These are phyloP conservation scores for Nepenthes gracilis DNA, from an alignment of 148 eudicot genomes.

Conservation along the genomic window DNA sequence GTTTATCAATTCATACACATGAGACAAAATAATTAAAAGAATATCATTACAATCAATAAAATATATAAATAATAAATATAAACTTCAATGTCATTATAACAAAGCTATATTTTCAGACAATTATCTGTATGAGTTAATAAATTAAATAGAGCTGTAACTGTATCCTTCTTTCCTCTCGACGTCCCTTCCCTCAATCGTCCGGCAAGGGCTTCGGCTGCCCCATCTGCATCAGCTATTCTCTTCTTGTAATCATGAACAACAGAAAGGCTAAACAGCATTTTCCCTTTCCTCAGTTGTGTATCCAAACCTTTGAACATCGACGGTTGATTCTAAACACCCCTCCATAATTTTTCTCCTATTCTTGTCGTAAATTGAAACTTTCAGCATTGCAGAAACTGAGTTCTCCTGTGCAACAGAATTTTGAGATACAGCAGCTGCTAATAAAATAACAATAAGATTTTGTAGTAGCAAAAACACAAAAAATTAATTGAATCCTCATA, in stretches of 20 bases:
- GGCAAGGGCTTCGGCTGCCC: constrained; percentile 64
- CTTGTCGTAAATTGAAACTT: constrained; percentile 65
- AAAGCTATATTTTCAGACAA: constrained; percentile 9
- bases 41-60: no score
- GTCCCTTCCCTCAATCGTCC: constrained; percentile 50
- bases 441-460: no score
- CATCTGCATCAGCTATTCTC: constrained; percentile 46
- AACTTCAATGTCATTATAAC: no score
- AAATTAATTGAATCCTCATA: no score
- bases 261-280: constrained; percentile 91
- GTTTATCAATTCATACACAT: no score
- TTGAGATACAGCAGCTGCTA: constrained; percentile 28
- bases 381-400: constrained; percentile 82
- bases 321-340: constrained; percentile 56
- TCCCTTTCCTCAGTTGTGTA: constrained; percentile 70
- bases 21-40: no score
- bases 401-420: constrained; percentile 75
- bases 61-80: no score
- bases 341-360: constrained; percentile 59
- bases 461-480: no score
- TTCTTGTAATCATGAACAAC: constrained; percentile 75
- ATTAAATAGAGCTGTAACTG: constrained; percentile 78
- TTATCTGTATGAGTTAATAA: constrained; percentile 58
- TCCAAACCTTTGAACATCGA: constrained; percentile 50
- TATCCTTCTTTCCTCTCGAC: constrained; percentile 69